Base-by-base conservation (phyloP, 2,329 filamentous ascomycete species). In the Trichophyton simii region DNA sequence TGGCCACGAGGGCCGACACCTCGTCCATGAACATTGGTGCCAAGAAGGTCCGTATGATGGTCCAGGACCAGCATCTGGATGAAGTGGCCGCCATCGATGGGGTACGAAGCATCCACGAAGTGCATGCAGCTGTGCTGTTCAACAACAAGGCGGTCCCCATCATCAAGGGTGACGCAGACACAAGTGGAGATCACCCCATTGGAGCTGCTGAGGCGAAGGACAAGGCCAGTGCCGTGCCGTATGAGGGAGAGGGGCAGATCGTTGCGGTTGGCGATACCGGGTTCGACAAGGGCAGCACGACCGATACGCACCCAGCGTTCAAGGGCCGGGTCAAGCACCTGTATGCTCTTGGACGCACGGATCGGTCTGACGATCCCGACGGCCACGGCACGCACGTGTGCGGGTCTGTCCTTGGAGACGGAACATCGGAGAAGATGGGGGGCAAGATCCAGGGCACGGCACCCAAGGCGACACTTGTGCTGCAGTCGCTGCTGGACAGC, bases 311-410 rank as follows among this genome's bases (percentile, higher is more conserved):
- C 50, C 38, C 54, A 8, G 67, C 66, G 1, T 68, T 68, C 50
- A 60, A 44, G 2, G 61, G 63, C 13, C 63, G 66, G 9, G 62
- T 67, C 22, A 63, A 66, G 55, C 57, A 64, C 2, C 57, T 65
- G 9, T 65, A 64, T 42, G 59, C 62, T 15, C 59, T 64, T 18
- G 63, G 65, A 38, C 57, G 62, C 3, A 55, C 52, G 13, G 18
- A 55, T 7, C 15, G 54, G 22, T 13, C 60, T 7, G 64, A 66
- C 38, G 63, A 67, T 31, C 60, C 64, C 7, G 59, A 64, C 31
- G 67, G 66, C 2, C 67, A 68, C 48, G 67, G 67, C 18, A 68
- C 67, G 1, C 66, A 68, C 52, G 67, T 68, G 11, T 63, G 65
- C 38, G 66, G 64, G 13, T 68, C 66, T 8, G 63, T 65, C 13